Percentiles rank a stretch among this genome's conserved stretches.
These are phyloP conservation scores for Penicillium paxilli DNA, from an alignment of 495 filamentous ascomycete genomes.

Conservation along the genomic window DNA sequence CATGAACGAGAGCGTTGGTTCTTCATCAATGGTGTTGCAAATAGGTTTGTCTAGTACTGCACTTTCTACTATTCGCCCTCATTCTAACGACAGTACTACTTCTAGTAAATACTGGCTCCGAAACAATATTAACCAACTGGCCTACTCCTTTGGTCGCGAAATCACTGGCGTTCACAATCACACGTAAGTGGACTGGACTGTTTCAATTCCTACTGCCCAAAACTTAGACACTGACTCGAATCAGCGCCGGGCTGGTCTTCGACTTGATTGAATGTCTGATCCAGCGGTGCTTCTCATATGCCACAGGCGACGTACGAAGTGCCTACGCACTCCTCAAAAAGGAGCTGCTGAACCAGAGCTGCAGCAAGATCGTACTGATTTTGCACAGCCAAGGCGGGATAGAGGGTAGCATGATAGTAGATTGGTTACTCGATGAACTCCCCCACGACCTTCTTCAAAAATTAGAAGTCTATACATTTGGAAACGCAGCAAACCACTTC, in stretches of 20 bases:
- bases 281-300: constrained; percentile 73
- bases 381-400: constrained; percentile 84
- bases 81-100: background rate
- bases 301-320: constrained; percentile 65
- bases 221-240: too few species aligned
- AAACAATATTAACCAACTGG: constrained; percentile 68
- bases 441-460: constrained; percentile 64
- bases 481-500: constrained; percentile 83
- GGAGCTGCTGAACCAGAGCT: constrained; percentile 39
- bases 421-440: constrained; percentile 77
- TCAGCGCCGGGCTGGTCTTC: constrained; percentile 60
- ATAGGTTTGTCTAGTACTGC: constrained; percentile 23
- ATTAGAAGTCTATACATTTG: constrained; percentile 86
- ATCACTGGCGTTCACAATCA: constrained; percentile 82
- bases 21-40: constrained; percentile 39
- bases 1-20: constrained; percentile 39
- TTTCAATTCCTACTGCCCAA: too few species aligned
- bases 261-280: constrained; percentile 76
- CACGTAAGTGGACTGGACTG: constrained; percentile 55
- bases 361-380: constrained; percentile 73
- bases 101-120: constrained; percentile 52
- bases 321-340: constrained; percentile 33
- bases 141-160: constrained; percentile 71
- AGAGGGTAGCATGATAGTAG: constrained; percentile 69
- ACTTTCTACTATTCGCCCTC: background rate